Percentiles rank a stretch among this genome's conserved stretches.
These are phyloP conservation scores for Rhodotorula paludigena DNA, from an alignment of 768 basidiomycete species.

Conservation along the genomic window DNA sequence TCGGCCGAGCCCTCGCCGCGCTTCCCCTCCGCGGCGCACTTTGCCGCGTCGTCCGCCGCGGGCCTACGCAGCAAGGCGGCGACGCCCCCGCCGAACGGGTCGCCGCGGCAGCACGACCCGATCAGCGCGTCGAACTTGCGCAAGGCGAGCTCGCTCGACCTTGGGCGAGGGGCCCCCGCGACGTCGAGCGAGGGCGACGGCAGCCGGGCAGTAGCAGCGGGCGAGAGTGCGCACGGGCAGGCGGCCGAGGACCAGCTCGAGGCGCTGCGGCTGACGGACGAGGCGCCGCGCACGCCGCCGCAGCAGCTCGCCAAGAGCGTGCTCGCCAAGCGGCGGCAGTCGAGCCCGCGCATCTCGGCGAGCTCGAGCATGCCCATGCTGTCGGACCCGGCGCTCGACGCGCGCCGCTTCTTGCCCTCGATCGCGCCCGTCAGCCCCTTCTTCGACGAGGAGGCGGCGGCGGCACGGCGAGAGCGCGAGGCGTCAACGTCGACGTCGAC, in stretches of 20 bases:
- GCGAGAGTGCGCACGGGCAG: too few relatives aligned
- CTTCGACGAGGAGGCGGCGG: neutral
- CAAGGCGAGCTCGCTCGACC: constrained; percentile 29
- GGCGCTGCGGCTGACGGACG: neutral
- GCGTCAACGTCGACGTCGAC: neutral
- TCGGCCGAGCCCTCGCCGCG: neutral
- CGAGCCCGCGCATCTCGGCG: constrained; percentile 16
- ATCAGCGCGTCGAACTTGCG: neutral
- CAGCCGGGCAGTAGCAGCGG: too few relatives aligned
- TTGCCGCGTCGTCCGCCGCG: neutral
- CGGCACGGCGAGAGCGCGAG: neutral
- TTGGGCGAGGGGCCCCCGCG: constrained; percentile 9
- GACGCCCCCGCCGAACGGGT: constrained; percentile 21
- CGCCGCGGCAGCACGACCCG: neutral
- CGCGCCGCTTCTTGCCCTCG: constrained; percentile 15
- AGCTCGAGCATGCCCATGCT: constrained; percentile 32
- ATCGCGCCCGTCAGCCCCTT: constrained; percentile 28
- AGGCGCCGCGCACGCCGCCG: neutral
- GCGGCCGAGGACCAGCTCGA: too few relatives aligned
- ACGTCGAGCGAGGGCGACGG: neutral
- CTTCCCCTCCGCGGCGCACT: neutral
- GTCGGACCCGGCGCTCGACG: neutral
- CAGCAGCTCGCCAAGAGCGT: neutral
- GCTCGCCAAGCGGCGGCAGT: neutral
- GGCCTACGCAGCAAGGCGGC: constrained; percentile 15